A percentile compares a stretch with the other conserved stretches of the same genome.
phyloP scores from a whole-genome alignment of 1,284 basidiomycete species.

The Coriolopsis trogii region DNA sequence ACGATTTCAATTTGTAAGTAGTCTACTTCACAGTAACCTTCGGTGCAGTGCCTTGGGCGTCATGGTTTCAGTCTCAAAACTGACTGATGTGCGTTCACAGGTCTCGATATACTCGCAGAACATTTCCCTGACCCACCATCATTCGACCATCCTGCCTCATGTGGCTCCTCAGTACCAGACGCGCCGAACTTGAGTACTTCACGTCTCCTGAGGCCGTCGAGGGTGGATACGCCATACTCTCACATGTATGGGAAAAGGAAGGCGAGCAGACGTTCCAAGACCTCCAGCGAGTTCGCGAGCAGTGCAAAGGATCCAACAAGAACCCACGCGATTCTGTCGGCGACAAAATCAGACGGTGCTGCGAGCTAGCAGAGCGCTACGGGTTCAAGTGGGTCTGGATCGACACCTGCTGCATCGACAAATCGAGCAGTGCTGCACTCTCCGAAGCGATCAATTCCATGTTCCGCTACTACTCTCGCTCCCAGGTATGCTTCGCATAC shows the following conservation, averaged over 20 bases:
- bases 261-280: constrained; percentile 4
- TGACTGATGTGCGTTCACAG: too few relatives aligned
- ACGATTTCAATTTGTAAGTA: too few relatives aligned
- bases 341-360: constrained; percentile 1
- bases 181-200: background rate
- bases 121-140: too few relatives aligned
- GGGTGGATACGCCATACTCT: background rate
- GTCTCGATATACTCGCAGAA: too few relatives aligned
- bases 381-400: constrained; percentile 7
- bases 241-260: constrained; percentile 5
- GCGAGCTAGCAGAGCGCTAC: constrained; percentile 1
- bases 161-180: constrained; percentile 1
- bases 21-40: too few relatives aligned
- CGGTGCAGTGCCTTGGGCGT: too few relatives aligned
- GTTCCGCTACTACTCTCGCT: constrained; percentile 4
- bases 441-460: constrained; percentile 14
- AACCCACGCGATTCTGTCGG: background rate
- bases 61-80: too few relatives aligned
- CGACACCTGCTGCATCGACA: constrained; percentile 13
- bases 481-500: constrained; percentile 5
- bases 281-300: background rate
- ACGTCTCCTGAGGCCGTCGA: background rate
- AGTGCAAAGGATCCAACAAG: background rate
- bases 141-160: too few relatives aligned
- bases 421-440: constrained; percentile 8